Base-by-base conservation (phyloP, 1,284 basidiomycete species). In the Apiotrichum gracile region DNA sequence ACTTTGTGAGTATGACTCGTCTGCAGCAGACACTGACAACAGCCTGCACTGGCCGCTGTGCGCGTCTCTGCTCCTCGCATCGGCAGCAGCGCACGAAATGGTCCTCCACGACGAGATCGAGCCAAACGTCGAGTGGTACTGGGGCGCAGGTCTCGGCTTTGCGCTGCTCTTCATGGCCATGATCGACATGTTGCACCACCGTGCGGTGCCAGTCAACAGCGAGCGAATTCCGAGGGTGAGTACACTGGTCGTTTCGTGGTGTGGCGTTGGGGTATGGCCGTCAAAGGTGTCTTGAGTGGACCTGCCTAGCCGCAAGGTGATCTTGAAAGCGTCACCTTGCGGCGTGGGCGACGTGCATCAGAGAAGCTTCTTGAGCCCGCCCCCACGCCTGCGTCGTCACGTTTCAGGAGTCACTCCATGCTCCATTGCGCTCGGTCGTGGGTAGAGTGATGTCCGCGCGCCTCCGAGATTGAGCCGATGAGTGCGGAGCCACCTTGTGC, bases 11-110 rank as follows among this genome's bases (percentile, higher is more conserved):
- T 45, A 8, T 13, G 3, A 3, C 42, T 39, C 21, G 4, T 40
- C 16, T 5, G 7, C 4, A 13, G 24, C 26, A 5, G 27, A 17
- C 27, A n/a, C 44, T 46, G 21, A 46, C 31, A 12, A 3, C 10
- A 68, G 62, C 48, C 58, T 76, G 13, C 75, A 77, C 52, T 71
- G 73, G 55, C 75, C 75, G 4, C 63, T 77, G 4, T 69, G 70
- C 55, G 70, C 72, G 33, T 46, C 66, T 5, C 68, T 77, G 8
- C 63, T 76, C 12, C 64, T 77, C 8, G 70, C 72, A 1, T 73
- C 72, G 4, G 69, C 75, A 1, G 70, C 74, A 3, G 64, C 68
- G 26, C 65, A 63, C 12, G 54, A 64, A 21, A 68, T 77, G 55
- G 33, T 49, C 22, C 19, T 12, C 3, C 14, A 48, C 19, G 41